These are phyloP conservation scores for Hymenoscyphus fructigenus DNA, from an alignment of 2,329 filamentous ascomycete genomes.

Conservation along the genomic window DNA sequence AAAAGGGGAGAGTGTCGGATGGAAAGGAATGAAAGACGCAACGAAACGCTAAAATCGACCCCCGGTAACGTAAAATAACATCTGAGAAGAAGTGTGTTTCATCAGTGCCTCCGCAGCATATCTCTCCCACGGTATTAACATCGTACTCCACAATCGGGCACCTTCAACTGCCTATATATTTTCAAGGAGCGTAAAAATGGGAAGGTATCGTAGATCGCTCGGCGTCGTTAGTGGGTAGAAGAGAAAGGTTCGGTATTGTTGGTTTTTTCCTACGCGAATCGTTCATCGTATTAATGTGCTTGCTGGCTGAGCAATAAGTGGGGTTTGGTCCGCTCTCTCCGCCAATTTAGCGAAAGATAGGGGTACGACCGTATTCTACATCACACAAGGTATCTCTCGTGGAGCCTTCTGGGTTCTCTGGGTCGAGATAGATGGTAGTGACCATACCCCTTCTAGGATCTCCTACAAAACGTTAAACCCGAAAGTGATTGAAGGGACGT, in stretches of 20 bases:
- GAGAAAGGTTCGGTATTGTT: too few relatives aligned
- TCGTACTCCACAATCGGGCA: too few relatives aligned
- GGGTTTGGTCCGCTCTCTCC: background rate
- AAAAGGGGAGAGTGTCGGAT: background rate
- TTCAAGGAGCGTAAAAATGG: too few relatives aligned
- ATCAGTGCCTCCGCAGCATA: background rate
- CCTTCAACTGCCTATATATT: too few relatives aligned
- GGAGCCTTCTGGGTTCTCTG: conserved; percentile 27
- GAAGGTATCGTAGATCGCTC: too few relatives aligned
- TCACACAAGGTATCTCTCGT: conserved; percentile 17
- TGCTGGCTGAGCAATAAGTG: background rate
- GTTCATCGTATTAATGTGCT: background rate
- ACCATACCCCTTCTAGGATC: conserved; percentile 25
- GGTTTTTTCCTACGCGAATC: background rate
- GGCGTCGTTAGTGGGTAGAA: too few relatives aligned
- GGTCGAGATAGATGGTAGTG: conserved; percentile 30
- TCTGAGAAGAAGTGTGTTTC: background rate
- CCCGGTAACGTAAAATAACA: background rate
- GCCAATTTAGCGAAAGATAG: conserved; percentile 11
- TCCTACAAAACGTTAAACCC: conserved; percentile 12
- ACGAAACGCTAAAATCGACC: background rate
- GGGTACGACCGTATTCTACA: conserved; percentile 22
- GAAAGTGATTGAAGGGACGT: background rate
- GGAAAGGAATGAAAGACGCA: background rate
- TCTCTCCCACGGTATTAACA: too few relatives aligned